Conservation (phyloP, 306 rosid species). For the Inga oerstediana region DNA sequence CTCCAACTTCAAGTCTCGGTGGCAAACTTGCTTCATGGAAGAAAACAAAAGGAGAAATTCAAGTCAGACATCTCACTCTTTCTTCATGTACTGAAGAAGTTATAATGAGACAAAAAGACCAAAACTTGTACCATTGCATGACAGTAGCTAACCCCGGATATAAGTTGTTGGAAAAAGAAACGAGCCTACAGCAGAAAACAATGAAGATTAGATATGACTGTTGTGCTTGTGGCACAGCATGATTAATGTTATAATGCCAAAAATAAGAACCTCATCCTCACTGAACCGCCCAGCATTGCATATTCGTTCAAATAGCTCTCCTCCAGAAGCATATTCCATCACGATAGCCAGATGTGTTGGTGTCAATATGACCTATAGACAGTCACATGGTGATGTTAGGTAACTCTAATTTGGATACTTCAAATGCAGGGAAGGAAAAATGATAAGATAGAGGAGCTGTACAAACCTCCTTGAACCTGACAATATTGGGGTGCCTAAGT, state of each 20-base stretch:
- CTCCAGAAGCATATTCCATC: constrained; percentile 26
- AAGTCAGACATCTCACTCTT: not conserved
- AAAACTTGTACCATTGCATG: constrained; percentile 14
- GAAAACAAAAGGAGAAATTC: not conserved
- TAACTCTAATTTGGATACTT: not conserved
- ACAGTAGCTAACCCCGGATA: constrained; percentile 25
- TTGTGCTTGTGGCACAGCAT: too few relatives aligned
- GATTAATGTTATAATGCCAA: not conserved
- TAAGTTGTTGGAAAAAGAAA: constrained; percentile 21
- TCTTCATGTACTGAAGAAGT: not conserved
- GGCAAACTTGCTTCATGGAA: constrained; percentile 16
- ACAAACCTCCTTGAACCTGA: constrained; percentile 21
- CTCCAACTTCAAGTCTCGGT: constrained; percentile 23
- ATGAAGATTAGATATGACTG: not conserved
- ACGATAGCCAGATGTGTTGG: constrained; percentile 21
- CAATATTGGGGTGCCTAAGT: constrained; percentile 19
- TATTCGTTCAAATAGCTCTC: constrained; percentile 23
- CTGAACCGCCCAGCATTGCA: constrained; percentile 22
- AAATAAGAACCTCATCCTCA: constrained; percentile 23
- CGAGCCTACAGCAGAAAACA: constrained; percentile 4
- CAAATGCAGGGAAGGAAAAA: not conserved
- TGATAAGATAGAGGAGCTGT: not conserved
- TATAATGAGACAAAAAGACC: not conserved
- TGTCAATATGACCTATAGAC: constrained; percentile 16
- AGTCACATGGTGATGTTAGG: not conserved